Evolutionary conservation across 306 rosid genomes (phyloP).

Genomic region (Castanea mollissima): DNA sequence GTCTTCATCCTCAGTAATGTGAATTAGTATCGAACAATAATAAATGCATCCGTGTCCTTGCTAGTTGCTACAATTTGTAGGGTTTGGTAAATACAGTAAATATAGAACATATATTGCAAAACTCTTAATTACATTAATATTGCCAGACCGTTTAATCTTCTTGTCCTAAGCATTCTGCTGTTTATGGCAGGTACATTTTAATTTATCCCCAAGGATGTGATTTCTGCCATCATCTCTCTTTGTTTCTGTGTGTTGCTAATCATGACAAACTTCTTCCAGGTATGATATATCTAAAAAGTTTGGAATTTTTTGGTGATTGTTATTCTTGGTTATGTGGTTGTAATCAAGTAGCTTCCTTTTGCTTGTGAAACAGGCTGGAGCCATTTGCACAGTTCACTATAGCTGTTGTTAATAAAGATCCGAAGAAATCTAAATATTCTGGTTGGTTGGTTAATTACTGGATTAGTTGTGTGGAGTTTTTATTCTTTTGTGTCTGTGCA

Average conservation of each 20-base stretch:
- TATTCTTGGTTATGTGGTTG: constrained; percentile 17
- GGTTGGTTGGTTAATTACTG: constrained; percentile 52
- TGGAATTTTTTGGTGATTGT: constrained; percentile 6
- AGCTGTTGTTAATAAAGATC: constrained; percentile 95
- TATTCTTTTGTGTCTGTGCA: constrained; percentile 1
- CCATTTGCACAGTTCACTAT: constrained; percentile 96
- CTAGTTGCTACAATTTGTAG: neutral
- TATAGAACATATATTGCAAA: neutral
- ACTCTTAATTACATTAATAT: neutral
- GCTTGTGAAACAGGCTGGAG: constrained; percentile 74
- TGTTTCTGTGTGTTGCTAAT: constrained; percentile 96
- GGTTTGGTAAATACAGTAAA: neutral
- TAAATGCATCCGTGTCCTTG: neutral
- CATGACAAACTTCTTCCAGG: constrained; percentile 99
- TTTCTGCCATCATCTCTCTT: constrained; percentile 95
- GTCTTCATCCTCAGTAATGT: too few relatives aligned
- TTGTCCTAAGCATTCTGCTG: constrained; percentile 24
- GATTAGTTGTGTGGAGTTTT: constrained; percentile 19
- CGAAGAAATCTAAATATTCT: constrained; percentile 91
- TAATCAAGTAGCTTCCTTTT: constrained; percentile 7
- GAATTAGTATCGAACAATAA: neutral
- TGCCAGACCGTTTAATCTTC: constrained; percentile 1
- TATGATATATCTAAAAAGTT: constrained; percentile 20
- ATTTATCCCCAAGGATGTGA: constrained; percentile 99
- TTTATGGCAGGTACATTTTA: constrained; percentile 84